Percentiles rank a stretch among this genome's conserved stretches.
These are phyloP conservation scores for Barnettozyma botsteinii DNA, from an alignment of 805 yeast genomes.

Conservation along the genomic window DNA sequence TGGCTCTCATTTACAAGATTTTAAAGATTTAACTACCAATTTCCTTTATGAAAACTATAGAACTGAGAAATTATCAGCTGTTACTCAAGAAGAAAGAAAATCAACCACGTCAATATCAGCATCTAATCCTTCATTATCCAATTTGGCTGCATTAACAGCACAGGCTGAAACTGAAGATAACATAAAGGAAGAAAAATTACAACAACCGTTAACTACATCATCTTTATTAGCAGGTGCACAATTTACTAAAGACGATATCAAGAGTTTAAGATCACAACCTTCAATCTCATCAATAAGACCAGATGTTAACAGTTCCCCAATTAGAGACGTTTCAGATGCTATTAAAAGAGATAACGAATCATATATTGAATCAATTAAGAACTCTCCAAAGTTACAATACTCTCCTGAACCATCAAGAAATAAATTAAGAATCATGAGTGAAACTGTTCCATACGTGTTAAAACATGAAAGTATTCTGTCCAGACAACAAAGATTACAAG, in stretches of 20 bases:
- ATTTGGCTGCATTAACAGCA: conserved; percentile 45
- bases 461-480: conserved; percentile 71
- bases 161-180: conserved; percentile 6
- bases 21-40: conserved; percentile 75
- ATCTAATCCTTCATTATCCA: conserved; percentile 53
- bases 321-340: conserved; percentile 32
- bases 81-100: conserved; percentile 29
- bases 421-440: conserved; percentile 71
- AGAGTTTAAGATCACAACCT: conserved; percentile 2
- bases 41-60: conserved; percentile 73
- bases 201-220: conserved; percentile 7
- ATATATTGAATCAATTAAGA: conserved; percentile 31
- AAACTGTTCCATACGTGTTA: conserved; percentile 78
- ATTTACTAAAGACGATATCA: conserved; percentile 1
- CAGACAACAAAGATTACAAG: conserved; percentile 73
- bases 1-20: conserved; percentile 79
- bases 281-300: conserved; percentile 12
- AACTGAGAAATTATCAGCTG: conserved; percentile 65
- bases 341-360: conserved; percentile 35
- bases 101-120: conserved; percentile 2
- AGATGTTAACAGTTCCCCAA: conserved; percentile 29
- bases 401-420: conserved; percentile 41
- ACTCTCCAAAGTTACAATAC: conserved; percentile 28
- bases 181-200: conserved; percentile 3
- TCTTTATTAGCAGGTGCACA: conserved; percentile 4